Conservation (phyloP, 108 stramenopile species). For the Cyclotella kingstonii region DNA sequence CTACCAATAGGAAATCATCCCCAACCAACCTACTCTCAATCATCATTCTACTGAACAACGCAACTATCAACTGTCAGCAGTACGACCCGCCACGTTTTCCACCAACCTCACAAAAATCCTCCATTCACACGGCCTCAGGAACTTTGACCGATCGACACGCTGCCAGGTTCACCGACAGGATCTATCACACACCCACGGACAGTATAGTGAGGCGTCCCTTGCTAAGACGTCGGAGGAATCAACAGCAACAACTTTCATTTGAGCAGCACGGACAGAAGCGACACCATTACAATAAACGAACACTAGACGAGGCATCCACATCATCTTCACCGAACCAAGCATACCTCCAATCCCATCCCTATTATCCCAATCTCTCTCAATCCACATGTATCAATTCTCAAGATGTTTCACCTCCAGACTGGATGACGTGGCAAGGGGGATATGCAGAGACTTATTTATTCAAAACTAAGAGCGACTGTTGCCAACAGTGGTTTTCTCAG, state of each 20-base stretch:
- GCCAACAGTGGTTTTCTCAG: constrained; percentile 19
- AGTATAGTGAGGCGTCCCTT: no score
- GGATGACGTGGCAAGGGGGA: constrained; percentile 32
- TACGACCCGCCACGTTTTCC: no score
- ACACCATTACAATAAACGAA: background rate
- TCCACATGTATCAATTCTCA: constrained; percentile 4
- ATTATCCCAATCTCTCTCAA: constrained; percentile 14
- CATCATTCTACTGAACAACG: no score
- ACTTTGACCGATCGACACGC: no score
- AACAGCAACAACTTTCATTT: background rate
- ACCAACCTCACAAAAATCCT: no score
- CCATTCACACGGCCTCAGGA: no score
- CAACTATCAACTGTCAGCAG: no score
- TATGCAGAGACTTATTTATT: constrained; percentile 37
- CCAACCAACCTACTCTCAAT: no score
- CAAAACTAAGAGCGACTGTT: constrained; percentile 5
- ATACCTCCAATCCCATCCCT: constrained; percentile 13
- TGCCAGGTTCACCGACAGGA: no score
- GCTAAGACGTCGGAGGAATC: no score
- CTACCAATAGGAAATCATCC: no score
- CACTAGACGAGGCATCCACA: background rate
- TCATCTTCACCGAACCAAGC: background rate
- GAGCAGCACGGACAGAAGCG: background rate
- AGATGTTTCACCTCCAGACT: background rate
- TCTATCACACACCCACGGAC: no score